These are phyloP conservation scores for Cladobotryum protrusum DNA, from an alignment of 2,329 filamentous ascomycete genomes.

Conservation along the genomic window DNA sequence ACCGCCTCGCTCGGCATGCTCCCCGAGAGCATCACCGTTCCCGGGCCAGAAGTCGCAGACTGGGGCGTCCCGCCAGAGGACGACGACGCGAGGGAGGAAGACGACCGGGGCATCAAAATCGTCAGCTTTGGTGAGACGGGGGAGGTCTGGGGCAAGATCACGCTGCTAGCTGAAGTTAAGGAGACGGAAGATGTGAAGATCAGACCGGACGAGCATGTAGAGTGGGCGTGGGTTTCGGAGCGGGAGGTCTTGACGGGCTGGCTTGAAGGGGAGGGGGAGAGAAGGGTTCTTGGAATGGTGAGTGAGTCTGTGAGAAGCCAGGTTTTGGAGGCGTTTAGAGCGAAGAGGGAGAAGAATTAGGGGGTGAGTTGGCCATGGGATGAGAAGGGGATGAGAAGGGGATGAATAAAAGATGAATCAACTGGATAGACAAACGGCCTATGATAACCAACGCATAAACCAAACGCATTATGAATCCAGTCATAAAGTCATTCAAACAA, in stretches of 20 bases:
- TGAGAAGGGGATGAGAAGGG: too few species aligned
- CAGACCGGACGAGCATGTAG: constrained; percentile 32
- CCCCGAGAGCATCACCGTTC: not conserved
- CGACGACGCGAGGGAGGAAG: not conserved
- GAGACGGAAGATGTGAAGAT: constrained; percentile 17
- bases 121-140: constrained; percentile 20
- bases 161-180: constrained; percentile 23
- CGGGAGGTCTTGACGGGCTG: constrained; percentile 24
- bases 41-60: not conserved
- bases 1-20: constrained; percentile 16
- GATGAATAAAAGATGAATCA: not conserved
- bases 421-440: not conserved
- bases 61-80: constrained; percentile 12
- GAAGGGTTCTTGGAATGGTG: constrained; percentile 23
- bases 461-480: too few species aligned
- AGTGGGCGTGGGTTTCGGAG: constrained; percentile 34
- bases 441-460: too few species aligned
- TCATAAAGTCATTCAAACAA: too few species aligned
- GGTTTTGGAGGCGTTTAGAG: constrained; percentile 28
- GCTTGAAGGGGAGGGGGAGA: constrained; percentile 14
- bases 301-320: constrained; percentile 25
- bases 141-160: constrained; percentile 25
- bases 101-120: constrained; percentile 13
- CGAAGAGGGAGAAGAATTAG: constrained; percentile 9
- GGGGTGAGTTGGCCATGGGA: too few species aligned